Evolutionary conservation across 352 stramenopile genomes (phyloP).

Genomic region (Phytophthora cajani): DNA sequence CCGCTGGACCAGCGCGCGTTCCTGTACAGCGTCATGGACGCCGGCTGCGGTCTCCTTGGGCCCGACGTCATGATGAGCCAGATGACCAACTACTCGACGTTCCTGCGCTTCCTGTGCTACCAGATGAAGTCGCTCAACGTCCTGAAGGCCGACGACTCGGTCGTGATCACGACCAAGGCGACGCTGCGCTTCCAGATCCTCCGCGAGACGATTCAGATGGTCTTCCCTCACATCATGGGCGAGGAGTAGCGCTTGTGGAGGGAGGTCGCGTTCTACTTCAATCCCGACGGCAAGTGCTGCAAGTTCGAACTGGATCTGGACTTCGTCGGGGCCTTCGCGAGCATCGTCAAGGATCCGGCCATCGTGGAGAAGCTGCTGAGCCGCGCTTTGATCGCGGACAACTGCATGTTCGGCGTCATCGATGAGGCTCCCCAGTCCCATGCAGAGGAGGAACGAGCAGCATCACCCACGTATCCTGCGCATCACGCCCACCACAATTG

Average conservation of each 20-base stretch:
- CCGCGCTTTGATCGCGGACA: background rate
- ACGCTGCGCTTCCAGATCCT: background rate
- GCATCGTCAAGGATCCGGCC: background rate
- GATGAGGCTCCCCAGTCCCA: background rate
- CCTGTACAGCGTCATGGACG: slow-evolving; percentile 3
- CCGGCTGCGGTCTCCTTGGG: background rate
- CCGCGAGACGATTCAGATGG: background rate
- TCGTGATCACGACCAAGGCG: background rate
- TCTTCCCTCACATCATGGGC: background rate
- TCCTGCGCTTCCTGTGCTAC: slow-evolving; percentile 2
- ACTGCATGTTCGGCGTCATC: background rate
- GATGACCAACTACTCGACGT: background rate
- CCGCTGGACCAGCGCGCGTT: slow-evolving; percentile 7
- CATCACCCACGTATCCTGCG: background rate
- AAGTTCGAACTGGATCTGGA: background rate
- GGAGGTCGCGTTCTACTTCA: slow-evolving; percentile 1
- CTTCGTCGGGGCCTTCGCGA: background rate
- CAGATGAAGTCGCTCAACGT: background rate
- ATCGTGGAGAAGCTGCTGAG: background rate
- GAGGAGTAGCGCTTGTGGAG: background rate
- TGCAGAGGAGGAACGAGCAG: background rate
- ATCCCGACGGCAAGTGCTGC: background rate
- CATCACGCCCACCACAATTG: background rate
- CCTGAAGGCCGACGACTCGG: background rate
- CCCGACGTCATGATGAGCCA: background rate